Conservation (phyloP, 2,329 filamentous ascomycete genomes). For the Ophiostoma quercus region DNA sequence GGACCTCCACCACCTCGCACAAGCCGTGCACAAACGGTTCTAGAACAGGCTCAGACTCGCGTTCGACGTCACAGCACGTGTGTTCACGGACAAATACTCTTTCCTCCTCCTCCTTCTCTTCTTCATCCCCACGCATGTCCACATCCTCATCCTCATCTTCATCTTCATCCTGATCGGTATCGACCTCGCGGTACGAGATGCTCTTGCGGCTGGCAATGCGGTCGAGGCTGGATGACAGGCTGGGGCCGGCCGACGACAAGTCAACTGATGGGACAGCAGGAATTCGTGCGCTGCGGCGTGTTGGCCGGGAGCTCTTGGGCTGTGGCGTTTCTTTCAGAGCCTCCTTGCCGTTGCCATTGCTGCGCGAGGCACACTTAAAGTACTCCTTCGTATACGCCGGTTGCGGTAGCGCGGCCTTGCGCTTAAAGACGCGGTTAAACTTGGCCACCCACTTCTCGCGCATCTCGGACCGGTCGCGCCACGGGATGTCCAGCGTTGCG, state of each 20-base stretch:
- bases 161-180: slow-evolving; percentile 41
- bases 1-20: slow-evolving; percentile 64
- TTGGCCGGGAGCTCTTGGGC: neutral
- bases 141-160: slow-evolving; percentile 21
- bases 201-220: slow-evolving; percentile 9
- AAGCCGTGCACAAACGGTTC: slow-evolving; percentile 55
- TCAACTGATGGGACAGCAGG: slow-evolving; percentile 33
- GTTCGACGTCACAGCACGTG: neutral
- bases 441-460: slow-evolving; percentile 71
- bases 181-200: slow-evolving; percentile 42
- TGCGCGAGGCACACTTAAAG: slow-evolving; percentile 11
- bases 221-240: slow-evolving; percentile 23
- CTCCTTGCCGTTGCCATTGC: neutral
- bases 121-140: neutral
- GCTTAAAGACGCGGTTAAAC: slow-evolving; percentile 62
- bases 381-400: slow-evolving; percentile 28
- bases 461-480: slow-evolving; percentile 76
- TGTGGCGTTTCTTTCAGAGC: neutral
- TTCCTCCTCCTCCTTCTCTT: neutral
- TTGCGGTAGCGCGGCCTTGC: slow-evolving; percentile 32
- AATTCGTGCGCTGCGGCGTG: slow-evolving; percentile 37
- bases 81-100: neutral
- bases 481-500: slow-evolving; percentile 72
- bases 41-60: neutral
- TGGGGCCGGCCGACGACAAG: slow-evolving; percentile 29